Percentiles rank a stretch among this genome's conserved stretches.
These are phyloP conservation scores for Thalassiosira oceanica DNA, from an alignment of 352 stramenopile species.

Conservation along the genomic window DNA sequence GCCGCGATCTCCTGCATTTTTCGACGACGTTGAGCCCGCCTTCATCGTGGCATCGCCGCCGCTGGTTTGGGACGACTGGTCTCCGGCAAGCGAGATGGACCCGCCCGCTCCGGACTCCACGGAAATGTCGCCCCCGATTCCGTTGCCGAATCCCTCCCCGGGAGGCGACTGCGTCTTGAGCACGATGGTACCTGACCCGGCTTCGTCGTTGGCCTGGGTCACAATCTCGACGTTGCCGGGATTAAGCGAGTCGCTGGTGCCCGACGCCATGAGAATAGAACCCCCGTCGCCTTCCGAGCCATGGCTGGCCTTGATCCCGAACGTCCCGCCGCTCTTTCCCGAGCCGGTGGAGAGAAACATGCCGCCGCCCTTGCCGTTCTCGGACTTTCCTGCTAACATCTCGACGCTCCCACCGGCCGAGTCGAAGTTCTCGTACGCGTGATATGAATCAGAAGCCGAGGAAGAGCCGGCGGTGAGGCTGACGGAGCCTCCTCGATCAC, in stretches of 20 bases:
- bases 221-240: slow-evolving; percentile 13
- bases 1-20: too few species aligned
- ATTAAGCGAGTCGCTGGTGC: background rate
- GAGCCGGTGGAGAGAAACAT: slow-evolving; percentile 12
- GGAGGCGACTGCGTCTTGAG: slow-evolving; percentile 13
- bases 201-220: slow-evolving; percentile 3
- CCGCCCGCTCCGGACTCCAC: slow-evolving; percentile 13
- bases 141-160: slow-evolving; percentile 1
- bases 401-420: slow-evolving; percentile 8
- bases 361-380: slow-evolving; percentile 10
- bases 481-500: slow-evolving; percentile 9
- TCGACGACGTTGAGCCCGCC: slow-evolving; percentile 11
- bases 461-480: slow-evolving; percentile 10
- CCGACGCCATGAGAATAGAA: slow-evolving; percentile 15
- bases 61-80: slow-evolving; percentile 8
- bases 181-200: slow-evolving; percentile 15
- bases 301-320: slow-evolving; percentile 11
- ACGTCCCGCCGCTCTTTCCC: slow-evolving; percentile 10
- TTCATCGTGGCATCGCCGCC: slow-evolving; percentile 17
- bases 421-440: too few species aligned
- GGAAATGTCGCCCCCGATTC: slow-evolving; percentile 3
- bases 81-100: slow-evolving; percentile 9
- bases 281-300: slow-evolving; percentile 5
- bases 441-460: background rate
- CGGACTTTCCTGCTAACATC: slow-evolving; percentile 12